A percentile compares a stretch with the other conserved stretches of the same genome.
These are phyloP conservation scores for Choanephora cucurbitarum DNA, from an alignment of 371 early-diverging fungal genomes.

Conservation along the genomic window DNA sequence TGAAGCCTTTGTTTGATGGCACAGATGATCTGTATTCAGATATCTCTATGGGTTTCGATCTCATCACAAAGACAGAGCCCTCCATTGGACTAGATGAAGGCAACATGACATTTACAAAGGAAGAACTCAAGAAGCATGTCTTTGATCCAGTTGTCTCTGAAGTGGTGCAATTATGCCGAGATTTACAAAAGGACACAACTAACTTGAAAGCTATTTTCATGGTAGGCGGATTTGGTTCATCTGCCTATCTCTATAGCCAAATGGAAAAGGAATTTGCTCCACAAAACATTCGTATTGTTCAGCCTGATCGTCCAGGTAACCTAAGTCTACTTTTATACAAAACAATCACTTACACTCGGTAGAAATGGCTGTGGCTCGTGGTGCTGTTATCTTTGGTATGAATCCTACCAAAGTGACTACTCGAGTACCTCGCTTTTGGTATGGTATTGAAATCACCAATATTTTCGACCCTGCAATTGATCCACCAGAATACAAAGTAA, in stretches of 20 bases:
- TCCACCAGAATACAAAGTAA: slow-evolving; percentile 46
- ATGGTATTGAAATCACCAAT: slow-evolving; percentile 51
- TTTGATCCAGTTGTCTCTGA: slow-evolving; percentile 47
- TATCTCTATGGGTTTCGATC: slow-evolving; percentile 51
- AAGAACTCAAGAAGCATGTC: slow-evolving; percentile 41
- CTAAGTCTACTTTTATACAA: not conserved
- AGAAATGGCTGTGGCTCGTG: slow-evolving; percentile 52
- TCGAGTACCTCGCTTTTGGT: slow-evolving; percentile 49
- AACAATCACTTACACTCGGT: no score
- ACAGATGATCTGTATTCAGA: slow-evolving; percentile 52
- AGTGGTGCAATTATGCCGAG: slow-evolving; percentile 32
- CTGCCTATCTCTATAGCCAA: slow-evolving; percentile 42
- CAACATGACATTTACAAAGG: slow-evolving; percentile 33
- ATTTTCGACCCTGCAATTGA: slow-evolving; percentile 42
- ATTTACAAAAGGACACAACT: slow-evolving; percentile 33
- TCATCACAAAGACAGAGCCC: slow-evolving; percentile 43
- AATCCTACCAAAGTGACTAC: slow-evolving; percentile 45
- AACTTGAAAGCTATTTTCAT: slow-evolving; percentile 49
- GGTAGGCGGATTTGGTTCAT: slow-evolving; percentile 55
- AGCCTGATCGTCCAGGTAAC: slow-evolving; percentile 48
- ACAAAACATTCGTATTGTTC: slow-evolving; percentile 29
- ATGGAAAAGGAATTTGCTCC: slow-evolving; percentile 37
- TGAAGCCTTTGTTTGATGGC: slow-evolving; percentile 59
- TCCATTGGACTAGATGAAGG: slow-evolving; percentile 52
- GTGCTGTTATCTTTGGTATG: slow-evolving; percentile 50